phyloP scores from a whole-genome alignment of 768 basidiomycete species.

The Cystobasidium tubakii region DNA sequence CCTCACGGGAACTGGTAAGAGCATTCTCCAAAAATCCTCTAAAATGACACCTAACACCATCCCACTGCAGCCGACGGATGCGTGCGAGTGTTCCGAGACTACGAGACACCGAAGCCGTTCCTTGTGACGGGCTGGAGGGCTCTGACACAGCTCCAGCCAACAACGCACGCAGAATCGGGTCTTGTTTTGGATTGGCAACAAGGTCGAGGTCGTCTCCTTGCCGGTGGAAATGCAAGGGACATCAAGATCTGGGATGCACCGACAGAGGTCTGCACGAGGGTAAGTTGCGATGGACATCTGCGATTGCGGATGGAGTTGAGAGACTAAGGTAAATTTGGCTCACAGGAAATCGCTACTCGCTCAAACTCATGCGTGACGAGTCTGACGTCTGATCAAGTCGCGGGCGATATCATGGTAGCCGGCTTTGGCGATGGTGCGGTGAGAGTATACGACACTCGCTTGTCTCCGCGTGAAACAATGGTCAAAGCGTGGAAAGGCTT shows the following conservation, averaged over 20 bases:
- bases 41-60: neutral
- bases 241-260: conserved; percentile 94
- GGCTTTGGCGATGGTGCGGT: conserved; percentile 89
- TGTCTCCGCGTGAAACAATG: conserved; percentile 74
- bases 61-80: conserved; percentile 70
- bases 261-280: conserved; percentile 62
- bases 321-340: no score
- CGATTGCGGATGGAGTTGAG: no score
- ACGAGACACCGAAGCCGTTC: conserved; percentile 70
- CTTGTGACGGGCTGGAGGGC: conserved; percentile 92
- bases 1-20: conserved; percentile 73
- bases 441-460: conserved; percentile 83
- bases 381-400: conserved; percentile 68
- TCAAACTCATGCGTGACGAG: conserved; percentile 84
- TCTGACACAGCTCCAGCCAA: conserved; percentile 67
- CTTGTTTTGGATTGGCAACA: conserved; percentile 92
- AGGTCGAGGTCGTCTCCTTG: conserved; percentile 71
- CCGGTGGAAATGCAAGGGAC: conserved; percentile 81
- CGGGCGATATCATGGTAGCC: conserved; percentile 73
- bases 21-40: neutral
- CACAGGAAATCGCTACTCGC: conserved; percentile 81
- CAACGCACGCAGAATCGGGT: conserved; percentile 61
- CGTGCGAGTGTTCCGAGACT: conserved; percentile 85
- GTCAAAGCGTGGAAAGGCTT: conserved; percentile 65
- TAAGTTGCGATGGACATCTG: conserved; percentile 54